These are phyloP conservation scores for Fusarium nodosum DNA, from an alignment of 2,329 filamentous ascomycete genomes.

Conservation along the genomic window DNA sequence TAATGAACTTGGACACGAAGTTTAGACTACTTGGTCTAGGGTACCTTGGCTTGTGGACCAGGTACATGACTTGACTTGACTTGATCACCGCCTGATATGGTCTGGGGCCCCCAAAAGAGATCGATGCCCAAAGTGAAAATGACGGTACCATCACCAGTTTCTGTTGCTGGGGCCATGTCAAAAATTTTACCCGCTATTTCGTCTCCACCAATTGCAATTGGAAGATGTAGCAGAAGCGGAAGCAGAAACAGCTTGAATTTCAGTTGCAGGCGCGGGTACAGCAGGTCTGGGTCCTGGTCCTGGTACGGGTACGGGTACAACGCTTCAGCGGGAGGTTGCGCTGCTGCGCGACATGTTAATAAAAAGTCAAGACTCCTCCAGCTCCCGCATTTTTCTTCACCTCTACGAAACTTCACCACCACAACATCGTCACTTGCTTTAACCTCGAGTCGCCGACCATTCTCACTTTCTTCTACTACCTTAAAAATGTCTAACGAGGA, in stretches of 20 bases:
- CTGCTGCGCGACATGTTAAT: conserved; percentile 9
- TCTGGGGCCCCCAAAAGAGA: conserved; percentile 18
- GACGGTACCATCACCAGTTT: conserved; percentile 43
- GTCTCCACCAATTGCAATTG: conserved; percentile 17
- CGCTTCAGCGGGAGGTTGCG: conserved; percentile 4
- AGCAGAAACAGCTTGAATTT: conserved; percentile 14
- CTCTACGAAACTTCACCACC: conserved; percentile 33
- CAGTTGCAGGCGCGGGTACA: conserved; percentile 16
- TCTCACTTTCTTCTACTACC: conserved; percentile 25
- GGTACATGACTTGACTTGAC: conserved; percentile 5
- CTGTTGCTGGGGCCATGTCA: conserved; percentile 37
- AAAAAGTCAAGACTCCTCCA: conserved; percentile 42
- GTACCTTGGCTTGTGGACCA: conserved; percentile 14
- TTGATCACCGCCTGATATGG: conserved; percentile 36
- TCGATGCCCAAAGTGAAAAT: conserved; percentile 44
- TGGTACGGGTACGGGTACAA: background rate
- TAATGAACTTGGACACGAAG: background rate
- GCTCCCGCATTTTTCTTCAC: conserved; percentile 40
- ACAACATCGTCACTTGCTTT: conserved; percentile 36
- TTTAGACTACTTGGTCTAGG: conserved; percentile 11
- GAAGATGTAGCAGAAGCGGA: conserved; percentile 12
- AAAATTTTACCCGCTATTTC: conserved; percentile 50
- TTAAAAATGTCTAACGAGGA: conserved; percentile 70
- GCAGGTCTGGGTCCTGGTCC: background rate
- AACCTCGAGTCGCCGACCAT: conserved; percentile 10